These are phyloP conservation scores for Aphanoascus verrucosus DNA, from an alignment of 2,329 filamentous ascomycete genomes.

Conservation along the genomic window DNA sequence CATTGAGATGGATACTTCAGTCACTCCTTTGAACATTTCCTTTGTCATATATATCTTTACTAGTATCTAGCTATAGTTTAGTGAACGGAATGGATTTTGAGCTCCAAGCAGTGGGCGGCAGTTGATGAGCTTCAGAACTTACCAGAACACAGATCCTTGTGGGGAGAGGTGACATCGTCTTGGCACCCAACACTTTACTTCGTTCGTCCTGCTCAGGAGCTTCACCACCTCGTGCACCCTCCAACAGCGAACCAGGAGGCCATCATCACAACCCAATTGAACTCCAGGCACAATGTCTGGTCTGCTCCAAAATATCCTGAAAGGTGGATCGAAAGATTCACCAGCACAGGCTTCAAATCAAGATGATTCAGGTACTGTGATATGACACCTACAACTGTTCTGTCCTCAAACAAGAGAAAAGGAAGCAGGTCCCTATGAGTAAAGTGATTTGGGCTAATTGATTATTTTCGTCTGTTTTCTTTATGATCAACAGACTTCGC, in stretches of 20 bases:
- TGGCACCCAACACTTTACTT: constrained; percentile 7
- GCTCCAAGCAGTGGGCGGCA: background rate
- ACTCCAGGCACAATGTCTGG: constrained; percentile 17
- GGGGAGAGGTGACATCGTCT: background rate
- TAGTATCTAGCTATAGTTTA: background rate
- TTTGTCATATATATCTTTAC: constrained; percentile 1
- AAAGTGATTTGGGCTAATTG: constrained; percentile 7
- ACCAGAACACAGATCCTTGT: background rate
- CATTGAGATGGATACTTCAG: background rate
- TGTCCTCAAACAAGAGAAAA: background rate
- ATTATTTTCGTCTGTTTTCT: background rate
- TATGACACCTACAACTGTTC: no score
- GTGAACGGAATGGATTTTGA: background rate
- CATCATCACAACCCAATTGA: constrained; percentile 3
- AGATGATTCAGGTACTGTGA: constrained; percentile 11
- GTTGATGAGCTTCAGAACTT: background rate
- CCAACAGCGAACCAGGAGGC: background rate
- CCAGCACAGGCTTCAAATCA: constrained; percentile 26
- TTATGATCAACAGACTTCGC: constrained; percentile 12
- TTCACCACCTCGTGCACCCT: background rate
- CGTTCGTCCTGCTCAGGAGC: background rate
- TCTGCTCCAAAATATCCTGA: constrained; percentile 21
- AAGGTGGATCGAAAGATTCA: constrained; percentile 17
- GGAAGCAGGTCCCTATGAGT: background rate
- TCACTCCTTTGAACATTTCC: constrained; percentile 3